These are phyloP conservation scores for Begonia peltatifolia DNA, from an alignment of 306 rosid species.

Conservation along the genomic window DNA sequence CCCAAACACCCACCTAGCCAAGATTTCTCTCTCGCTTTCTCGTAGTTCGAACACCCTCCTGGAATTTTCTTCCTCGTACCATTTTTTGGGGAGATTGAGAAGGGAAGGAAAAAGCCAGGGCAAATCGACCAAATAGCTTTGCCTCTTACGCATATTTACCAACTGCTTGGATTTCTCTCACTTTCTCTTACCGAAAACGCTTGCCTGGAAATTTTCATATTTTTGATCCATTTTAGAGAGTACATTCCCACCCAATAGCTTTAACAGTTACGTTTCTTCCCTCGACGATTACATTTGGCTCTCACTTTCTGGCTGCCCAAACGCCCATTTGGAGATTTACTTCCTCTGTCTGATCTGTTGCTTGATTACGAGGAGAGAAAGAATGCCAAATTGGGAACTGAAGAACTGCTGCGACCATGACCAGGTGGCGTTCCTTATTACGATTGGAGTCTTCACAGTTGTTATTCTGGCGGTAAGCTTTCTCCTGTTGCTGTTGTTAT, in stretches of 20 bases:
- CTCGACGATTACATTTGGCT: not conserved
- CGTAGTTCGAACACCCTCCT: no score
- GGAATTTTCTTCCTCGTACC: no score
- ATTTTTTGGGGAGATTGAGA: no score
- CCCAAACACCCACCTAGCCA: no score
- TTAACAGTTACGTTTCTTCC: no score
- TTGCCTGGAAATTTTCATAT: not conserved
- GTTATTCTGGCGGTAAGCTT: constrained; percentile 52
- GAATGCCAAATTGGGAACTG: constrained; percentile 85
- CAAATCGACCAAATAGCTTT: no score
- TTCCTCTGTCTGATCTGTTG: not conserved
- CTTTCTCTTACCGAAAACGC: not conserved
- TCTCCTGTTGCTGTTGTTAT: not conserved
- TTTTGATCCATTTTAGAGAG: not conserved
- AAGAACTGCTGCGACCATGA: constrained; percentile 64
- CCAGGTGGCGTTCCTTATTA: constrained; percentile 50
- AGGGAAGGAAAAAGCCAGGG: no score
- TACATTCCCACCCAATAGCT: no score
- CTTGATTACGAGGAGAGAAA: not conserved
- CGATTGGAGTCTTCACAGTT: constrained; percentile 53
- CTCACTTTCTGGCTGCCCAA: not conserved
- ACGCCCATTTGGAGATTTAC: not conserved
- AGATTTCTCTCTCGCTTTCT: no score
- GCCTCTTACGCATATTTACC: no score
- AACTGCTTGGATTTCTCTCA: not conserved